A percentile compares a stretch with the other conserved stretches of the same genome.
Evolutionary conservation across 495 filamentous ascomycete species (phyloP).

Genomic region (Xylaria cubensis): DNA sequence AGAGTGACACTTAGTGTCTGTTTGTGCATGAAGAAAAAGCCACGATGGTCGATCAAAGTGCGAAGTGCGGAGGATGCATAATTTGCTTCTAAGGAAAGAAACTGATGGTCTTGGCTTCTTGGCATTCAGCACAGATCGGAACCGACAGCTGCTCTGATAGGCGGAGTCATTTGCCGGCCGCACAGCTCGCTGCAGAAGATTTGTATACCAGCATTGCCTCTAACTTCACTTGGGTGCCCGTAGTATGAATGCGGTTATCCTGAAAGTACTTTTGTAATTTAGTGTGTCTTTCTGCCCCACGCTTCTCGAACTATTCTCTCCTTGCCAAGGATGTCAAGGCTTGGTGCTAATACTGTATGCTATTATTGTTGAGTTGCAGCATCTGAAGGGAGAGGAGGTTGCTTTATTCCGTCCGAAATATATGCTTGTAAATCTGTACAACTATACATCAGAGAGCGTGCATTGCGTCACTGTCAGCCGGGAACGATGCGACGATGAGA

Average conservation of each 20-base stretch:
- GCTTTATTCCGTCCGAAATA: not conserved
- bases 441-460: not conserved
- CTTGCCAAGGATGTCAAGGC: not conserved
- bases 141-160: not conserved
- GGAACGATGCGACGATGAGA: not conserved
- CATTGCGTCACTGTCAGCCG: not conserved
- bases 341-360: not conserved
- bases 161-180: slow-evolving; percentile 3
- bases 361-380: not conserved
- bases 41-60: slow-evolving; percentile 4
- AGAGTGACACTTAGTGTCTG: too few relatives aligned
- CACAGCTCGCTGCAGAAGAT: not conserved
- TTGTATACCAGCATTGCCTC: not conserved
- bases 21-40: not conserved
- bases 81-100: not conserved
- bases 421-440: not conserved
- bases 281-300: not conserved
- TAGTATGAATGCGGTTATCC: not conserved
- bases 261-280: not conserved
- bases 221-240: not conserved
- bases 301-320: not conserved
- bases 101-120: not conserved
- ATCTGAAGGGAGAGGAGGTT: not conserved
- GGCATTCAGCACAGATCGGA: slow-evolving; percentile 5
- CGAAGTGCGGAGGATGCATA: not conserved